Percentiles rank a stretch among this genome's conserved stretches.
Conservation (phyloP, 108 stramenopile species). For the Discostella stelligeroides region DNA sequence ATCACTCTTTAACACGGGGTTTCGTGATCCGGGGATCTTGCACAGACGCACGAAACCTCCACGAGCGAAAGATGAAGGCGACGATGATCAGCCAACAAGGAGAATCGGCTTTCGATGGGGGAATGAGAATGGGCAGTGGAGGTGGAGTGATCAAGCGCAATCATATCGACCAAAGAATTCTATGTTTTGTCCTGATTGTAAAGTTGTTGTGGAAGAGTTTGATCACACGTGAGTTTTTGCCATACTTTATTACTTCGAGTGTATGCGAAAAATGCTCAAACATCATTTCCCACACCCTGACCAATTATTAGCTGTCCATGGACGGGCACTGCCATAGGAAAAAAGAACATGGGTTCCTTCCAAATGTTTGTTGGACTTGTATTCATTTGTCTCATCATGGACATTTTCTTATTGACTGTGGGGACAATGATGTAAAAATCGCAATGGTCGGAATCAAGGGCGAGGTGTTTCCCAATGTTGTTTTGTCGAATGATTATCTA, state of each 20-base stretch:
- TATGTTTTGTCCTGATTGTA: conserved; percentile 84
- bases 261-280: conserved; percentile 6
- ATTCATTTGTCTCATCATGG: no score
- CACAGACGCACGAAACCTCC: conserved; percentile 33
- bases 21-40: conserved; percentile 61
- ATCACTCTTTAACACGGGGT: conserved; percentile 45
- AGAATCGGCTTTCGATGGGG: conserved; percentile 46
- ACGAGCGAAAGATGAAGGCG: conserved; percentile 12
- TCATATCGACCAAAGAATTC: conserved; percentile 81
- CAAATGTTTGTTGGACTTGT: conserved; percentile 74
- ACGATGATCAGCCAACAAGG: conserved; percentile 16
- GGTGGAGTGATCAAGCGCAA: conserved; percentile 77
- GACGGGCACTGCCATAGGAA: conserved; percentile 85
- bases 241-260: neutral
- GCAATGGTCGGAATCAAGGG: no score
- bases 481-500: no score
- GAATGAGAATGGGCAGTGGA: conserved; percentile 31
- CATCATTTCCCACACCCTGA: neutral
- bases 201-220: conserved; percentile 86
- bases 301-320: conserved; percentile 55
- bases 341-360: conserved; percentile 78
- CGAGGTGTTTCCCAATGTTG: no score
- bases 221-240: conserved; percentile 80
- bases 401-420: no score
- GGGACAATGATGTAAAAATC: no score